Conservation (phyloP, 306 rosid genomes). For the Dryas drummondii region DNA sequence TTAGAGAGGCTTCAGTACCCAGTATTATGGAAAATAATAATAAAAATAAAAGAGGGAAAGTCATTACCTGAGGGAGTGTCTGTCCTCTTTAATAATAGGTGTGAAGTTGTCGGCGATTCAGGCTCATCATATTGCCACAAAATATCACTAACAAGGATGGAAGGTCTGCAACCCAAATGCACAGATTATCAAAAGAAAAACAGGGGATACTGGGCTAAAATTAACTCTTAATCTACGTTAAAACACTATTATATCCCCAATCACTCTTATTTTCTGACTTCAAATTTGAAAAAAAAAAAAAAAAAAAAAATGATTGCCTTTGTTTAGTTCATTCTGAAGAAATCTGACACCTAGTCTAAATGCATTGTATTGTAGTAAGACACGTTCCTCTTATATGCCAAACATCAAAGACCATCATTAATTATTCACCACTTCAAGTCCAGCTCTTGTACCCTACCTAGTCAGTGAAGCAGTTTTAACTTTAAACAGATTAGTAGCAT, state of each 20-base stretch:
- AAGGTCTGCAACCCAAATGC: constrained; percentile 67
- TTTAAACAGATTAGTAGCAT: not conserved
- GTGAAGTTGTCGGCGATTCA: constrained; percentile 53
- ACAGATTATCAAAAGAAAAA: constrained; percentile 16
- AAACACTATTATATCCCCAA: not conserved
- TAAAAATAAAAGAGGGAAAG: not conserved
- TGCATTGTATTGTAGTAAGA: not conserved
- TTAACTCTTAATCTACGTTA: not conserved
- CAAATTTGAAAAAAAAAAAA: not conserved
- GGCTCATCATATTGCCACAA: constrained; percentile 77
- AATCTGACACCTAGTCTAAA: not conserved
- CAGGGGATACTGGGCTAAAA: not conserved
- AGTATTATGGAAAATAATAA: not conserved
- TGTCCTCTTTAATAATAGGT: constrained; percentile 72
- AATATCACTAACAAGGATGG: constrained; percentile 94
- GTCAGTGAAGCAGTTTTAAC: not conserved
- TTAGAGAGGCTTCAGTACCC: constrained; percentile 18
- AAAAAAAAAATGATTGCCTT: not conserved
- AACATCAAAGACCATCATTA: not conserved
- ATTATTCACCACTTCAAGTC: not conserved
- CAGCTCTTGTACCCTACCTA: not conserved
- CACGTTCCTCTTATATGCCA: not conserved
- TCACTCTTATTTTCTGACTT: not conserved
- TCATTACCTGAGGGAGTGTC: constrained; percentile 64
- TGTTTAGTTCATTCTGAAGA: not conserved